phyloP scores from a whole-genome alignment of 2,329 filamentous ascomycete genomes.

The Ophidiomyces ophidiicola region DNA sequence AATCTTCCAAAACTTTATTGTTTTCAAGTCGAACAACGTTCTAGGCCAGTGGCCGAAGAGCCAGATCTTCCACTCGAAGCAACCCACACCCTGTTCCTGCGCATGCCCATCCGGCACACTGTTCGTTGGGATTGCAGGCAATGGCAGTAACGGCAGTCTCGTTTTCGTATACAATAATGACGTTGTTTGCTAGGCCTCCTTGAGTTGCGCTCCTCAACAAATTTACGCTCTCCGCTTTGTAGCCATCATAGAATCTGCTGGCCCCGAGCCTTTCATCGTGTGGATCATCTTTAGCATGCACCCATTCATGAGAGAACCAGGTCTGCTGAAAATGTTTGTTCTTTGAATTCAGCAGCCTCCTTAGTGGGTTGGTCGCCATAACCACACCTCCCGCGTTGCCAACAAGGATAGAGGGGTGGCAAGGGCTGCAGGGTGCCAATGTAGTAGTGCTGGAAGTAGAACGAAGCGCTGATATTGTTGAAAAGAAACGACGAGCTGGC shows the following conservation, averaged over 20 bases:
- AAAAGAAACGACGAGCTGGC: conserved; percentile 43
- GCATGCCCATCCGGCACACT: conserved; percentile 56
- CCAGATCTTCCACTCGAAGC: conserved; percentile 54
- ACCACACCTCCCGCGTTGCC: conserved; percentile 43
- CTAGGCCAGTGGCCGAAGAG: conserved; percentile 19
- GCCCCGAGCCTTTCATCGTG: conserved; percentile 21
- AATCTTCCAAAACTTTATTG: too few relatives aligned
- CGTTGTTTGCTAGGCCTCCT: conserved; percentile 18
- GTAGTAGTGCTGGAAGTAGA: conserved; percentile 29
- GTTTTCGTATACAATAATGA: conserved; percentile 47
- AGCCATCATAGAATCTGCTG: conserved; percentile 36
- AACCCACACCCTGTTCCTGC: conserved; percentile 55
- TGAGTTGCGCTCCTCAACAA: conserved; percentile 19
- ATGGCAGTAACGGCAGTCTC: conserved; percentile 50
- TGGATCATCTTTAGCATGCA: conserved; percentile 17
- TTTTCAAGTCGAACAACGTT: not conserved
- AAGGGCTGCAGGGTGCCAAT: conserved; percentile 27
- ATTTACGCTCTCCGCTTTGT: conserved; percentile 29
- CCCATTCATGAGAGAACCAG: conserved; percentile 50
- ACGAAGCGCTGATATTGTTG: conserved; percentile 37
- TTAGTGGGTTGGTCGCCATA: conserved; percentile 40
- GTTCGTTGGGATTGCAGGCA: conserved; percentile 56
- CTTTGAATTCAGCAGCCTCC: conserved; percentile 40
- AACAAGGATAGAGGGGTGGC: conserved; percentile 43
- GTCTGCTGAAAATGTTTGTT: conserved; percentile 41